These are phyloP conservation scores for Thraustochytrium striatum DNA, from an alignment of 352 stramenopile species.

Conservation along the genomic window DNA sequence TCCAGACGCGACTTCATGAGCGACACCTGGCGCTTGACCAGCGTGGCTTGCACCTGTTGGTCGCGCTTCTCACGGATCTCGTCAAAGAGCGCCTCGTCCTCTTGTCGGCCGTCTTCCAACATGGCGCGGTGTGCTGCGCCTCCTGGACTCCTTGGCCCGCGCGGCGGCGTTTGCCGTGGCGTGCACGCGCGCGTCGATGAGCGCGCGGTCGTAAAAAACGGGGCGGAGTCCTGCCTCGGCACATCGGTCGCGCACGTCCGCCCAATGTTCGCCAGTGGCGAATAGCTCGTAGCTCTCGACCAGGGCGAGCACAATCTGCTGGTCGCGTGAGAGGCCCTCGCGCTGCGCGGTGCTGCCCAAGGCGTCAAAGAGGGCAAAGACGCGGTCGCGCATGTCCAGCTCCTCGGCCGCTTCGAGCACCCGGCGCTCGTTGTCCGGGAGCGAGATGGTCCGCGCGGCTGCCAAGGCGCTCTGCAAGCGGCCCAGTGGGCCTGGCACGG, in stretches of 20 bases:
- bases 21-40: not conserved
- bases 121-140: not conserved
- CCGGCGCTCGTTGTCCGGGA: not conserved
- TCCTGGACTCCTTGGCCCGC: not conserved
- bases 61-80: not conserved
- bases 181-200: not conserved
- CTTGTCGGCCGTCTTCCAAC: not conserved
- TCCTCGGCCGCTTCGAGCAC: not conserved
- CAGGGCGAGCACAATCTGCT: not conserved
- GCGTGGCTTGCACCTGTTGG: not conserved
- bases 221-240: not conserved
- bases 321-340: not conserved
- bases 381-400: not conserved
- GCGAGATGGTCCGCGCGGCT: not conserved
- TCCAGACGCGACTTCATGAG: not conserved
- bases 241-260: not conserved
- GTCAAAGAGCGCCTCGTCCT: not conserved
- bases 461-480: not conserved
- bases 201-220: slow-evolving; percentile 3
- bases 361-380: slow-evolving; percentile 10
- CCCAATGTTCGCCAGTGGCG: not conserved
- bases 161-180: not conserved
- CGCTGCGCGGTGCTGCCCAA: too few species aligned
- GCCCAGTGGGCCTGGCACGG: not conserved
- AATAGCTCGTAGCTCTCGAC: not conserved